Conservation (phyloP, 2,329 filamentous ascomycete genomes). For the Aspergillus bombycis region DNA sequence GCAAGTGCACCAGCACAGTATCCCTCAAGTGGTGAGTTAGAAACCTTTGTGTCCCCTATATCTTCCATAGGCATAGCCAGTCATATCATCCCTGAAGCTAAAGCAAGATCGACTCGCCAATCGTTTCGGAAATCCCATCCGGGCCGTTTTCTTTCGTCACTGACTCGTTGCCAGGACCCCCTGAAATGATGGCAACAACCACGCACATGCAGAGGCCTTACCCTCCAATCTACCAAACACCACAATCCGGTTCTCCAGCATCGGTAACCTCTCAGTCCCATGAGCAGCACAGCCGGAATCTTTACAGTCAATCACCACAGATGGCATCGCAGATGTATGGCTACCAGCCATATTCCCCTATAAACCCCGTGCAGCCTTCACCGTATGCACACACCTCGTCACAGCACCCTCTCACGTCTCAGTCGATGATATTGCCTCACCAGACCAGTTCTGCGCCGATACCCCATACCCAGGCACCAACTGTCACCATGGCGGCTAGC, state of each 20-base stretch:
- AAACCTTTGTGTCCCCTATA: background rate
- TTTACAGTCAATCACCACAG: constrained; percentile 83
- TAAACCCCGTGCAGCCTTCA: constrained; percentile 57
- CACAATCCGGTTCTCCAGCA: constrained; percentile 91
- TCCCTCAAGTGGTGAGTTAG: constrained; percentile 76
- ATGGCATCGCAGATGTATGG: constrained; percentile 86
- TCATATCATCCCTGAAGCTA: background rate
- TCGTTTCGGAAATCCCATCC: background rate
- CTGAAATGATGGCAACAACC: constrained; percentile 67
- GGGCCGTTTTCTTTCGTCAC: constrained; percentile 29
- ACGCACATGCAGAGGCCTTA: constrained; percentile 72
- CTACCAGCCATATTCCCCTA: constrained; percentile 60
- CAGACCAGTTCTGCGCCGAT: constrained; percentile 24
- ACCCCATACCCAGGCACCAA: constrained; percentile 42
- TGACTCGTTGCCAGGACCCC: constrained; percentile 69
- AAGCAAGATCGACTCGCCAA: background rate
- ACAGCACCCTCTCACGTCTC: constrained; percentile 59
- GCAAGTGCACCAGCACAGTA: constrained; percentile 82
- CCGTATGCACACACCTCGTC: constrained; percentile 61
- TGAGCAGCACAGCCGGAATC: constrained; percentile 79
- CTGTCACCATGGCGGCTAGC: constrained; percentile 65
- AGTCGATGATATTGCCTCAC: constrained; percentile 57
- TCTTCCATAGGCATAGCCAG: background rate
- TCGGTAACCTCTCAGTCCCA: constrained; percentile 89
- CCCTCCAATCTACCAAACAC: constrained; percentile 92